Evolutionary conservation across 352 stramenopile species (phyloP).

Genomic region (Pythium guiyangense): DNA sequence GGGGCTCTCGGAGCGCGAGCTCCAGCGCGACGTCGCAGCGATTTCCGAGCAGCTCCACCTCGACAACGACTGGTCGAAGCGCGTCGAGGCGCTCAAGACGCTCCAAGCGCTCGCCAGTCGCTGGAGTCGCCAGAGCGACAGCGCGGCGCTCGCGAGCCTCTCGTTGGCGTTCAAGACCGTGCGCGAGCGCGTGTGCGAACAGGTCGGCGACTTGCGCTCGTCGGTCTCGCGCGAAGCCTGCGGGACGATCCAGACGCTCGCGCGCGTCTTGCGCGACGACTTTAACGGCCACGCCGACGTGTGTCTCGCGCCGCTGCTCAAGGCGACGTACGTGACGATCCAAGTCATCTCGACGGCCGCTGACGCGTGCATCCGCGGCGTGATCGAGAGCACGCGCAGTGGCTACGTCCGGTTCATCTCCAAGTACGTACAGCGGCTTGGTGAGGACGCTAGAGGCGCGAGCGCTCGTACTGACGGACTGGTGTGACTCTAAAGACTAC

Average conservation of each 20-base stretch:
- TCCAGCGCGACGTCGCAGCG: conserved; percentile 51
- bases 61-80: conserved; percentile 75
- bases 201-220: conserved; percentile 77
- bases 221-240: conserved; percentile 75
- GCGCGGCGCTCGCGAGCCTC: conserved; percentile 18
- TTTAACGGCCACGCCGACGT: conserved; percentile 77
- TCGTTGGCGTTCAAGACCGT: conserved; percentile 41
- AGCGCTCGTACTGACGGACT: background rate
- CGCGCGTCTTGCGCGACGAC: conserved; percentile 54
- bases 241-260: conserved; percentile 58
- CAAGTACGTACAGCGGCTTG: conserved; percentile 39
- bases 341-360: conserved; percentile 78
- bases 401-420: conserved; percentile 66
- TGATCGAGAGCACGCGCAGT: conserved; percentile 74
- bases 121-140: conserved; percentile 33
- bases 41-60: conserved; percentile 54
- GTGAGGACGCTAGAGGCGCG: background rate
- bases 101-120: conserved; percentile 51
- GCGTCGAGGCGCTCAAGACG: conserved; percentile 61
- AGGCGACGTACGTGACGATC: conserved; percentile 86
- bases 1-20: conserved; percentile 48
- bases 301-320: conserved; percentile 66
- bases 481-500: conserved; percentile 34
- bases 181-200: conserved; percentile 60
- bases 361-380: conserved; percentile 59